phyloP scores from a whole-genome alignment of 2,329 filamentous ascomycete species.

The Knufia petricola region DNA sequence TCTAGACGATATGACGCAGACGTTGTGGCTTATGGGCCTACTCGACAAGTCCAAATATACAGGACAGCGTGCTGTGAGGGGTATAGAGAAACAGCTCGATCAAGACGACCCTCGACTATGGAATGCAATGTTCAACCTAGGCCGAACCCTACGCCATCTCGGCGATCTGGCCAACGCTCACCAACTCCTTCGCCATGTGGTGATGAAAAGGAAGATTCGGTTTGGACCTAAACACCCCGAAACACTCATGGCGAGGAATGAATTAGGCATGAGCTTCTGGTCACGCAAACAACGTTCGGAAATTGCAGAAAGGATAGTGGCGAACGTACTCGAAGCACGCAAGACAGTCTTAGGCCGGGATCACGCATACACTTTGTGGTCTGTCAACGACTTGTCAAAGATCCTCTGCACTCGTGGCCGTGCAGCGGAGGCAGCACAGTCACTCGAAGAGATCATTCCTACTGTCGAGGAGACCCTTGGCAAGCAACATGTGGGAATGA shows the following conservation, averaged over 20 bases:
- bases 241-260: conserved; percentile 14
- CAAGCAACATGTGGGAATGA: conserved; percentile 21
- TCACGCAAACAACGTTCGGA: conserved; percentile 10
- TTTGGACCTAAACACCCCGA: conserved; percentile 14
- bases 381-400: conserved; percentile 18
- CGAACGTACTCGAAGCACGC: conserved; percentile 15
- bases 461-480: conserved; percentile 21
- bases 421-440: conserved; percentile 63
- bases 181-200: conserved; percentile 14
- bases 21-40: conserved; percentile 16
- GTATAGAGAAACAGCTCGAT: conserved; percentile 13
- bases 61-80: conserved; percentile 16
- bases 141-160: conserved; percentile 16
- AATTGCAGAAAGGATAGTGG: conserved; percentile 17
- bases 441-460: conserved; percentile 15
- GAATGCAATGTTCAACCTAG: conserved; percentile 17
- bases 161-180: conserved; percentile 14
- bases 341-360: conserved; percentile 19
- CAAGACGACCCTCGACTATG: conserved; percentile 17
- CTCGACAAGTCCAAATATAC: conserved; percentile 7
- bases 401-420: conserved; percentile 15
- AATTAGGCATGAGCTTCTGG: conserved; percentile 15
- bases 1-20: conserved; percentile 14
- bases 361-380: conserved; percentile 21
- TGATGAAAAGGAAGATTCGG: conserved; percentile 12